A percentile compares a stretch with the other conserved stretches of the same genome.
phyloP scores from a whole-genome alignment of 106 monocot genomes.

The Posidonia australis region DNA sequence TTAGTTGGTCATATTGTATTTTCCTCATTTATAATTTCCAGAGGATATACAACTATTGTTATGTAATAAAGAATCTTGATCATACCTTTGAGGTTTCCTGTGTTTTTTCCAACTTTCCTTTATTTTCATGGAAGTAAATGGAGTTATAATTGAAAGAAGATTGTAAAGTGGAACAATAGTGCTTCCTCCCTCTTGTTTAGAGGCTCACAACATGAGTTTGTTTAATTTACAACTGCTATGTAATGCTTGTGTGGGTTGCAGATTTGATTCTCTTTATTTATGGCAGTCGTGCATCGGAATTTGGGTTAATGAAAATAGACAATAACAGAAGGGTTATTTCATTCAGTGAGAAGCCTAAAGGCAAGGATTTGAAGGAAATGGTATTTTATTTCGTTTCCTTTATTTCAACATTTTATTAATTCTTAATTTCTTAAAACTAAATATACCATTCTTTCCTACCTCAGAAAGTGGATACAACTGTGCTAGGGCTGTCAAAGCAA shows the following conservation, averaged over 20 bases:
- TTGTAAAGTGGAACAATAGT: too few relatives aligned
- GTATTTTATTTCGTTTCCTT: constrained; percentile 18
- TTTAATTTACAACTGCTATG: too few relatives aligned
- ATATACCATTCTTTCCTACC: not conserved
- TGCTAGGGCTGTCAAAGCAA: constrained; percentile 66
- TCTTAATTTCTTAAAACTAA: not conserved
- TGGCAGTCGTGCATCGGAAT: constrained; percentile 83
- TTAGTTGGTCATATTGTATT: not conserved
- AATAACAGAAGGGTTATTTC: constrained; percentile 62
- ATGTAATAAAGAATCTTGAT: too few relatives aligned
- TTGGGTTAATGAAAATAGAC: constrained; percentile 83
- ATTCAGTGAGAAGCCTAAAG: constrained; percentile 87
- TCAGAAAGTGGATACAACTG: constrained; percentile 79
- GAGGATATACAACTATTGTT: too few relatives aligned
- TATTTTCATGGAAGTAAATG: too few relatives aligned
- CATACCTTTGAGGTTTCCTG: too few relatives aligned
- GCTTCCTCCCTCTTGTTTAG: too few relatives aligned
- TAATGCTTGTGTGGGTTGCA: too few relatives aligned
- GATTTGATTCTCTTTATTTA: not conserved
- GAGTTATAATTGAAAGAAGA: too few relatives aligned
- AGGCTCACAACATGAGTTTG: too few relatives aligned
- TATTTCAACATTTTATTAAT: not conserved
- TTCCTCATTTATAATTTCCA: too few relatives aligned
- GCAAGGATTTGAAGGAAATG: constrained; percentile 63
- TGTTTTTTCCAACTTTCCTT: too few relatives aligned